Conservation (phyloP, 768 basidiomycete species). For the Cyathus striatus region DNA sequence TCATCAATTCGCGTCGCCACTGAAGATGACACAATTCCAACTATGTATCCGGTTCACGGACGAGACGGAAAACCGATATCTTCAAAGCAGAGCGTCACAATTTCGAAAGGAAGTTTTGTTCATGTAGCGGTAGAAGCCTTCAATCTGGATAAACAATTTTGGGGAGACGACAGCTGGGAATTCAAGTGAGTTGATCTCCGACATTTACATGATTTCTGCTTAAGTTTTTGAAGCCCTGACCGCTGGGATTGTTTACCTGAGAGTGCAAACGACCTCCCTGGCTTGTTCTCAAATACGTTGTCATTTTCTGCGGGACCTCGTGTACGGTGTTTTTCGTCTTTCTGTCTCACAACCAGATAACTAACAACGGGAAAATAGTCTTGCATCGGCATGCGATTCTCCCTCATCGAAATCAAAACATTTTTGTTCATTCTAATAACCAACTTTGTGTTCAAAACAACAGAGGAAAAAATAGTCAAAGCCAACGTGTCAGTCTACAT, state of each 20-base stretch:
- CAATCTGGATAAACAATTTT: constrained; percentile 71
- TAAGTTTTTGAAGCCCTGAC: constrained; percentile 51
- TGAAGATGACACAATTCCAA: constrained; percentile 74
- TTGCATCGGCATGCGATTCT: constrained; percentile 80
- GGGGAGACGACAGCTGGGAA: constrained; percentile 79
- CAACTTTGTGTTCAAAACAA: constrained; percentile 56
- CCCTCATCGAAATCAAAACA: constrained; percentile 78
- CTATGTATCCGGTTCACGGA: constrained; percentile 53
- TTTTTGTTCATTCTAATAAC: constrained; percentile 68
- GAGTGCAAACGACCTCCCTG: constrained; percentile 59
- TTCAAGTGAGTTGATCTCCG: constrained; percentile 52
- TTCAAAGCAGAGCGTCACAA: constrained; percentile 34
- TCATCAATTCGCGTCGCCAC: constrained; percentile 77
- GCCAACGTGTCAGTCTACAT: constrained; percentile 52
- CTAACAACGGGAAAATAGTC: constrained; percentile 38
- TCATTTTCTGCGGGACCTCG: constrained; percentile 81
- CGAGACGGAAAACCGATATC: constrained; percentile 40
- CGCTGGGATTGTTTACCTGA: constrained; percentile 78
- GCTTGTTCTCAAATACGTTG: constrained; percentile 64
- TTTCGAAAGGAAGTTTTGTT: constrained; percentile 68
- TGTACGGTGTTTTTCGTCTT: constrained; percentile 35
- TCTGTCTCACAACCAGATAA: neutral
- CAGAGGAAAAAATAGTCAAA: constrained; percentile 48
- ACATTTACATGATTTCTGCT: neutral
- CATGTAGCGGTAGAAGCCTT: constrained; percentile 79